A percentile compares a stretch with the other conserved stretches of the same genome.
Evolutionary conservation across 139 green algal genomes (phyloP).

Genomic region (Chlamydomonas sphaeroides): DNA sequence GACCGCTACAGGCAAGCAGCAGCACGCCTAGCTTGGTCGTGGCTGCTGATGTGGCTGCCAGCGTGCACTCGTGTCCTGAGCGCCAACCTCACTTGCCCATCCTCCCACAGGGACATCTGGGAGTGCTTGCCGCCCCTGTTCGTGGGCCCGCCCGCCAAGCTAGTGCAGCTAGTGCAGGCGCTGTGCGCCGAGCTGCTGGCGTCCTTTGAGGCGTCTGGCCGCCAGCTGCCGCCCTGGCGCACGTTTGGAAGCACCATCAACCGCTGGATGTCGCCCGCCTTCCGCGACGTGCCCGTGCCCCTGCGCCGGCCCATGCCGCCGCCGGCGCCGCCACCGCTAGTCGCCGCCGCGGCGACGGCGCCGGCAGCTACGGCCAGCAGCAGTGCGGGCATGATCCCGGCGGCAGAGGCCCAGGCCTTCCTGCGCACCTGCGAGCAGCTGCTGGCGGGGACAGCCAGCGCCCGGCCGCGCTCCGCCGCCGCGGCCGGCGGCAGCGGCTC

Average conservation of each 20-base stretch:
- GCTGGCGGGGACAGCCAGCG: background rate
- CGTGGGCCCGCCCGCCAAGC: constrained; percentile 50
- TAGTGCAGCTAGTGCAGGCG: constrained; percentile 58
- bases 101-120: constrained; percentile 50
- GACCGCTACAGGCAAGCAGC: constrained; percentile 47
- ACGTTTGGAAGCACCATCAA: constrained; percentile 45
- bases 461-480: background rate
- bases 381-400: constrained; percentile 10
- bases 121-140: constrained; percentile 55
- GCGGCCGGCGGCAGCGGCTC: no score
- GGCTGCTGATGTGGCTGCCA: no score
- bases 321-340: background rate
- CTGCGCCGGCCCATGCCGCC: background rate
- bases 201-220: constrained; percentile 29
- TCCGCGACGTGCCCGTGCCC: constrained; percentile 51
- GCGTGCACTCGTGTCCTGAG: no score
- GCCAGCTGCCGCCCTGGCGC: constrained; percentile 56
- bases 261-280: constrained; percentile 53
- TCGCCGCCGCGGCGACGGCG: background rate
- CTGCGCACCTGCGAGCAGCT: constrained; percentile 3
- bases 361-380: background rate
- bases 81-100: no score
- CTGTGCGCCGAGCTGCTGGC: constrained; percentile 51
- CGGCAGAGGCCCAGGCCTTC: constrained; percentile 20
- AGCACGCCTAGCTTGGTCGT: no score